Evolutionary conservation across 305 asterid species (phyloP), one percentile per base, ranked within the genome.

Genomic region (Andrographis paniculata): DNA sequence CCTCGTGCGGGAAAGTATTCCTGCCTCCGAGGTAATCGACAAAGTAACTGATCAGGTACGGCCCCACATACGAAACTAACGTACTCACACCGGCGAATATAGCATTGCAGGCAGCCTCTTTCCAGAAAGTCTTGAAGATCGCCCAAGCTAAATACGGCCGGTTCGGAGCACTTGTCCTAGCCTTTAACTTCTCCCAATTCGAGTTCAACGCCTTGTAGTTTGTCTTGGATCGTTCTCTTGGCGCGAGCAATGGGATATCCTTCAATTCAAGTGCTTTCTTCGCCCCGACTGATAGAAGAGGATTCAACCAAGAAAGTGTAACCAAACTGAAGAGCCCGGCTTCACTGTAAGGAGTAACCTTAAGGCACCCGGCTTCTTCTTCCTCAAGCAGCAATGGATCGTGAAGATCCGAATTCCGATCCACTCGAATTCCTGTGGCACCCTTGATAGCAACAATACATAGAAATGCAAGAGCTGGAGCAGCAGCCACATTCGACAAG

Each of bases 301-400:
- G 96, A 60, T 82, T 83, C 68, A 91, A 51, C 99, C 99, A 91
- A 44, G 96, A 91, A 60, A 91, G 92, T 51, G 94, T 80, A 51
- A 65, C 77, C 69, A 91, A 74, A 68, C 99, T 86, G 46, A 83
- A 68, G 59, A 91, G 14, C 5, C 99, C 94, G 40, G 99, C 99
- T 53, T 91, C 91, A 55, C 71, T 63, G 40, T 80, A 91, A 22
- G 96, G 95, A 37, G 93, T 91, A 54, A 91, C 94, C 59, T 61
- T 91, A 57, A 77, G 99, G 74, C 94, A 78, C 39, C 92, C 96
- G 5, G 87, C 76, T 55, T 88, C 97, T 70, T 86, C 99, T 64
- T 86, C 94, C 10, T 86, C 94, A 14, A 39, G 61, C 17, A 68
- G 75, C 20, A 82, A 62, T 22, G 96, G 94, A 66, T 77, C 89